Base-by-base conservation (phyloP, 108 stramenopile genomes). In the Cyclostephanos tholiformis region DNA sequence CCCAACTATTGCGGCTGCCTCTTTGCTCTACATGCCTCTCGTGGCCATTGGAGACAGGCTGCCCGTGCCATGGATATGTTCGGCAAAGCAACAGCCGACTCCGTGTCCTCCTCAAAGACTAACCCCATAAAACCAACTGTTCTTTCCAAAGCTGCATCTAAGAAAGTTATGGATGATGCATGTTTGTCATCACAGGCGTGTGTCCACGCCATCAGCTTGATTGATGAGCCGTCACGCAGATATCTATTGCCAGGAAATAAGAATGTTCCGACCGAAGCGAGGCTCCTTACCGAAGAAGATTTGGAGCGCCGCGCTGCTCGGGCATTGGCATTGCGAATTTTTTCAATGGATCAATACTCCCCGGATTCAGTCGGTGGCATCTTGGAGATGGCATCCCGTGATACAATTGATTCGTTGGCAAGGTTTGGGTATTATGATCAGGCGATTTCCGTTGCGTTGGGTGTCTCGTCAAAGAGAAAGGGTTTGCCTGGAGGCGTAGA, bases 21-120 rank as follows among this genome's bases (percentile, higher is more conserved):
- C 29, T 95, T 91, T 65, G 73, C 91, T 1, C 78, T 95, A 12
- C 86, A 93, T 77, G 81, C 85, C 2, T 91, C 91, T 17, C 89
- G 87, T 60, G 81, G 85, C 48, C 65, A 93, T 46, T 95, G 92
- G 95, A 84, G 82, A 64, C 69, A 86, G 55, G 91, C 90, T 1
- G 87, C 91, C 2, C 76, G 87, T 57, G 84, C 89, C n/a, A 86
- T 92, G 87, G 84, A 91, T 58, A 67, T 89, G 48, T 87, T 84
- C 52, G 93, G 70, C 17, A 82, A 80, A 56, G 72, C 51, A n/a
- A 44, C 67, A 59, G 39, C 41, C 39, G 48, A 51, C 35, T 44
- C 46, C 39, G 59, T 53, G 52, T 57, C 38, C 63, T 32, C 30
- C 20, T 39, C 49, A 61, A 58, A 61, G 12, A 43, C 50, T 68